Percentiles rank a stretch among this genome's conserved stretches.
Evolutionary conservation across 805 yeast genomes (phyloP).

Genomic region (Cyberlindnera mycetangii): DNA sequence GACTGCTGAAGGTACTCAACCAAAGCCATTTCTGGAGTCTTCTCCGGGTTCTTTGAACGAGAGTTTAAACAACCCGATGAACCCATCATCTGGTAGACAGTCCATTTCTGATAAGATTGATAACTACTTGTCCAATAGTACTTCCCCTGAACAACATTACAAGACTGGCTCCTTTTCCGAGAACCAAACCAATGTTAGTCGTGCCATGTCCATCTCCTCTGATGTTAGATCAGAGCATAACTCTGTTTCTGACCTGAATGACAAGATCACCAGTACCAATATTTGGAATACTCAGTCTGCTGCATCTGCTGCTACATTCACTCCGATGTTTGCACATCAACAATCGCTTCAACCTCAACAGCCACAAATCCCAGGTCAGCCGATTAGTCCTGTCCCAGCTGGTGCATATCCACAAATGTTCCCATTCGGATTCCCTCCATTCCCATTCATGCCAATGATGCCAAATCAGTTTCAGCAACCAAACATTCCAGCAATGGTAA

Average conservation of each 20-base stretch:
- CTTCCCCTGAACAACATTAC: slow-evolving; percentile 35
- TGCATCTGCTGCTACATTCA: slow-evolving; percentile 56
- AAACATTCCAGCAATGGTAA: slow-evolving; percentile 5
- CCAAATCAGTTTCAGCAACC: slow-evolving; percentile 22
- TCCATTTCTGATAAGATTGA: slow-evolving; percentile 55
- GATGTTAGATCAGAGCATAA: slow-evolving; percentile 35
- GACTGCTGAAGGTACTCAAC: slow-evolving; percentile 31
- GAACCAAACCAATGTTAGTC: slow-evolving; percentile 3
- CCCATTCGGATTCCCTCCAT: slow-evolving; percentile 36
- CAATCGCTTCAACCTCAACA: slow-evolving; percentile 12
- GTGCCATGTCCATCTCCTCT: slow-evolving; percentile 27
- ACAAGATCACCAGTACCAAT: slow-evolving; percentile 27
- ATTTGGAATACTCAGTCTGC: slow-evolving; percentile 72
- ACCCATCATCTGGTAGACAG: slow-evolving; percentile 19
- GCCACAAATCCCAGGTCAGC: slow-evolving; percentile 1
- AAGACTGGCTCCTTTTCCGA: slow-evolving; percentile 18
- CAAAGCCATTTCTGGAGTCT: slow-evolving; percentile 25
- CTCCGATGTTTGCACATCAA: slow-evolving; percentile 39
- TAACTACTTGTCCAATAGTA: slow-evolving; percentile 46
- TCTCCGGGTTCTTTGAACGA: slow-evolving; percentile 31
- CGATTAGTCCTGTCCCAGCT: slow-evolving; percentile 17
- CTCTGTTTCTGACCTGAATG: slow-evolving; percentile 31
- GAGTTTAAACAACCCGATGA: slow-evolving; percentile 25
- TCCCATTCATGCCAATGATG: slow-evolving; percentile 34
- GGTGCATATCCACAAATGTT: slow-evolving; percentile 31